Evolutionary conservation across 2,329 filamentous ascomycete genomes (phyloP).

Genomic region (Paecilomyces niveus): DNA sequence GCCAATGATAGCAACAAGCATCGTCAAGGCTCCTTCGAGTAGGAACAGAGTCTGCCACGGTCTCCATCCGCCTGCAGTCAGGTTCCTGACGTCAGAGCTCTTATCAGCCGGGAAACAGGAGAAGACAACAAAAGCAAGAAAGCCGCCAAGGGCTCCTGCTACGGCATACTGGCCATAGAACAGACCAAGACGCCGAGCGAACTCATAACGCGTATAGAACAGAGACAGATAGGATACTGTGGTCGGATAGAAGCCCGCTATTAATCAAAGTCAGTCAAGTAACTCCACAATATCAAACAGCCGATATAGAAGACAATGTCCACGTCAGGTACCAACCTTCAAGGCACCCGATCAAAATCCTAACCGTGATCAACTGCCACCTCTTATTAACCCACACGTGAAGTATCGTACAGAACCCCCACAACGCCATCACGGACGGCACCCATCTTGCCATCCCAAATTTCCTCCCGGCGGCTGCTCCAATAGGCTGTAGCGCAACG

Average conservation of each 20-base stretch:
- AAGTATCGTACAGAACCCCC: slow-evolving; percentile 43
- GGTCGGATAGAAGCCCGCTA: slow-evolving; percentile 53
- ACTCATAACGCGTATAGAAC: slow-evolving; percentile 54
- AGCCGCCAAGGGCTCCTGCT: slow-evolving; percentile 50
- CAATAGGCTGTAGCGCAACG: slow-evolving; percentile 51
- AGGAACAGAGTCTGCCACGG: slow-evolving; percentile 47
- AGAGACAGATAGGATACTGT: slow-evolving; percentile 52
- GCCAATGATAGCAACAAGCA: slow-evolving; percentile 39
- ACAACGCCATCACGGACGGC: slow-evolving; percentile 50
- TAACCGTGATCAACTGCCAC: slow-evolving; percentile 42
- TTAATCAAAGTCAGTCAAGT: slow-evolving; percentile 8
- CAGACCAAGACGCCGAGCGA: slow-evolving; percentile 46
- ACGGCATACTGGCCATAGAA: slow-evolving; percentile 54
- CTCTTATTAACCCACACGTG: slow-evolving; percentile 40
- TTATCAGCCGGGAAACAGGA: slow-evolving; percentile 17
- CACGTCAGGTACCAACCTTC: not conserved
- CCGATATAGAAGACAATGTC: not conserved
- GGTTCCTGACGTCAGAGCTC: slow-evolving; percentile 16
- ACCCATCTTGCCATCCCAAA: slow-evolving; percentile 48
- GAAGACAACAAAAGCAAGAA: slow-evolving; percentile 47
- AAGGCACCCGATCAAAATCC: slow-evolving; percentile 36
- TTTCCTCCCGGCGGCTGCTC: slow-evolving; percentile 37
- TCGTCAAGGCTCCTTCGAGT: slow-evolving; percentile 42
- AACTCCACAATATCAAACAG: not conserved
- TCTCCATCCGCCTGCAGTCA: slow-evolving; percentile 28